These are phyloP conservation scores for Fusarium domesticum DNA, from an alignment of 2,329 filamentous ascomycete genomes.

Conservation along the genomic window DNA sequence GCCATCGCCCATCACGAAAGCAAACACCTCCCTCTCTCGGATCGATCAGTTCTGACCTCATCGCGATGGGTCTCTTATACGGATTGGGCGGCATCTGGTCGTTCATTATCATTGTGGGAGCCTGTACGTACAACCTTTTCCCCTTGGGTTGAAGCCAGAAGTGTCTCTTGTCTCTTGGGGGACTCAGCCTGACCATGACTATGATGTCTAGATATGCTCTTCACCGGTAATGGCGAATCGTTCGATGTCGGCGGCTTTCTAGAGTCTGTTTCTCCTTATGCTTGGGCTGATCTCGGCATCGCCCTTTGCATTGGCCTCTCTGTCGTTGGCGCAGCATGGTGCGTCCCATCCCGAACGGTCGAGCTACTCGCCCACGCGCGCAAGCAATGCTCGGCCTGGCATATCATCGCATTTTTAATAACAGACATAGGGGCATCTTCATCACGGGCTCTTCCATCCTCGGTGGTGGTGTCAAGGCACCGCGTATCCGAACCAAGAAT, in stretches of 20 bases:
- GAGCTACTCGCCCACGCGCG: not conserved
- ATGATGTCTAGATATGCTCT: slow-evolving; percentile 80
- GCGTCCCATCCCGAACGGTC: slow-evolving; percentile 33
- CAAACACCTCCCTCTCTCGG: slow-evolving; percentile 4
- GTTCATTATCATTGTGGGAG: slow-evolving; percentile 69
- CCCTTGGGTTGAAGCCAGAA: no score
- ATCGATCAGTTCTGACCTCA: slow-evolving; percentile 26
- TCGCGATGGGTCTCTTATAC: slow-evolving; percentile 69
- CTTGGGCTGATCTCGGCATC: slow-evolving; percentile 89
- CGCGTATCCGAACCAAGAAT: slow-evolving; percentile 98
- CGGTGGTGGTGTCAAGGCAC: slow-evolving; percentile 92
- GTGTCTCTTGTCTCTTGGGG: slow-evolving; percentile 3
- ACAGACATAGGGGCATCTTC: slow-evolving; percentile 80
- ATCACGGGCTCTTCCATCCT: slow-evolving; percentile 97
- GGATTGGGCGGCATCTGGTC: slow-evolving; percentile 65
- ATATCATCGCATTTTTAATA: slow-evolving; percentile 17
- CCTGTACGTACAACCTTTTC: slow-evolving; percentile 59
- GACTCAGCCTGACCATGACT: slow-evolving; percentile 18
- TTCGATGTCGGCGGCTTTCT: slow-evolving; percentile 98
- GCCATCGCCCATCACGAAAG: slow-evolving; percentile 15
- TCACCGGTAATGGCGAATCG: slow-evolving; percentile 90
- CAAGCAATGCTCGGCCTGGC: not conserved
- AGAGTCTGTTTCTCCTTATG: slow-evolving; percentile 89
- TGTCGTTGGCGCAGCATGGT: slow-evolving; percentile 97
- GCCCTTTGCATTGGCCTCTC: slow-evolving; percentile 93